Base-by-base conservation (phyloP, 768 basidiomycete genomes). In the Phylloporus arenicola region DNA sequence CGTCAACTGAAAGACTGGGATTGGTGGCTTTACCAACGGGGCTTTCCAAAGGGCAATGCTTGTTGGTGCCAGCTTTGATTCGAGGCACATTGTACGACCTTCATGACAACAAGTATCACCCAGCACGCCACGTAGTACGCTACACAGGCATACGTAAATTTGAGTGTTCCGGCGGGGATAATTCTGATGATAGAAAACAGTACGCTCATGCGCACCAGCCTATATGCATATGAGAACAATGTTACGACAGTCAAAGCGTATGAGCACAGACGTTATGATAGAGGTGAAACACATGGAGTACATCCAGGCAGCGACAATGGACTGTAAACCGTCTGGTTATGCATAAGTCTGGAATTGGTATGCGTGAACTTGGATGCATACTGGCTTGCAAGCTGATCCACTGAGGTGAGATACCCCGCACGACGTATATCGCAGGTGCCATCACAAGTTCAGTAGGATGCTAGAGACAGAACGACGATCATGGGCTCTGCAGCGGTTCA, bases 171-270 rank as follows among this genome's bases (percentile, higher is more conserved):
- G 6, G 48, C 50, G 6, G 48, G 47, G 31, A 53, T 25, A 16
- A 61, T 52, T 17, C 60, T 54, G 49, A 48, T 53, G 20, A 61
- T 57, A 17, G 60, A 61, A 30, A 57, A 53, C 17, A 61, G 38
- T 19, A 61, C 33, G 43, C 60, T 61, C 53, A 55, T 52, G 37
- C 53, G 58, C 4, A 48, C 53, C 19, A 48, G 9, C 58, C 59
- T 61, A 38, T 8, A 34, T 34, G 17, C 20, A 17, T 14, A 10
- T 53, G 13, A 52, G 51, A 4, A 16, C 6, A 6, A n/a, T 12
- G 11, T 33, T 11, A 16, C 19, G 11, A n/a, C n/a, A 35, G 17
- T n/a, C 13, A 5, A 38, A 29, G 4, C 5, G 16, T 27, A 25
- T 24, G 14, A 37, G 33, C 16, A 50, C 48, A 20, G 35, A 59